phyloP scores from a whole-genome alignment of 768 basidiomycete genomes.

The Mrakia hoshinonis region DNA sequence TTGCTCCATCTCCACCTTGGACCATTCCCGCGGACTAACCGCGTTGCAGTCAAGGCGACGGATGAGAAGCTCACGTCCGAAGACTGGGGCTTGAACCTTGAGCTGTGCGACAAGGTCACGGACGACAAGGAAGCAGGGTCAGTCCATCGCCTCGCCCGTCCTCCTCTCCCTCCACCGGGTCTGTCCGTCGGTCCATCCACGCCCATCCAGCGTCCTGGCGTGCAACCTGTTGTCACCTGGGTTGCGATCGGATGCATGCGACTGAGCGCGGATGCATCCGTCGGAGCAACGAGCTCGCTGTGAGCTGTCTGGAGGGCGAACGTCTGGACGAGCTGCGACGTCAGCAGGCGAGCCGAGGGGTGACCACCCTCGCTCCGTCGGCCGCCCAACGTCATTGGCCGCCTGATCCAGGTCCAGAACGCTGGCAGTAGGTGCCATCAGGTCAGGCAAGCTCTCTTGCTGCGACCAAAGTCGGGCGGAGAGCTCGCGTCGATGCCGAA shows the following conservation, averaged over 20 bases:
- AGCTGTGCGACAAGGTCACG: conserved; percentile 89
- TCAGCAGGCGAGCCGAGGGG: background rate
- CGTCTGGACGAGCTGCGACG: background rate
- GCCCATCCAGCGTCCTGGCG: no score
- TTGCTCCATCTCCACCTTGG: background rate
- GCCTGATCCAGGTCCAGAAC: background rate
- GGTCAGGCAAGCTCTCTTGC: no score
- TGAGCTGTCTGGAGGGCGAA: background rate
- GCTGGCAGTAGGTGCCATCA: no score
- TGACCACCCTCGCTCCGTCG: background rate
- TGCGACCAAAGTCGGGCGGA: no score
- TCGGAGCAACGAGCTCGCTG: no score
- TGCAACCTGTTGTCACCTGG: no score
- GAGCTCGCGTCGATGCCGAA: no score
- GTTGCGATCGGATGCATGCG: no score
- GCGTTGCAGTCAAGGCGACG: conserved; percentile 72
- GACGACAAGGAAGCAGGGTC: conserved; percentile 83
- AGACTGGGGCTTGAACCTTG: conserved; percentile 91
- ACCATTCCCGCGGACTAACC: background rate
- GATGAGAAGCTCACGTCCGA: conserved; percentile 90
- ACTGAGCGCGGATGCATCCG: background rate
- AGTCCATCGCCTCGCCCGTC: conserved; percentile 32
- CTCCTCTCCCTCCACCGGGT: background rate
- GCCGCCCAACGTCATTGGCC: background rate
- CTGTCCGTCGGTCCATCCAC: background rate